Evolutionary conservation across 495 filamentous ascomycete genomes (phyloP).

Genomic region (Penicillium macrosclerotiorum): DNA sequence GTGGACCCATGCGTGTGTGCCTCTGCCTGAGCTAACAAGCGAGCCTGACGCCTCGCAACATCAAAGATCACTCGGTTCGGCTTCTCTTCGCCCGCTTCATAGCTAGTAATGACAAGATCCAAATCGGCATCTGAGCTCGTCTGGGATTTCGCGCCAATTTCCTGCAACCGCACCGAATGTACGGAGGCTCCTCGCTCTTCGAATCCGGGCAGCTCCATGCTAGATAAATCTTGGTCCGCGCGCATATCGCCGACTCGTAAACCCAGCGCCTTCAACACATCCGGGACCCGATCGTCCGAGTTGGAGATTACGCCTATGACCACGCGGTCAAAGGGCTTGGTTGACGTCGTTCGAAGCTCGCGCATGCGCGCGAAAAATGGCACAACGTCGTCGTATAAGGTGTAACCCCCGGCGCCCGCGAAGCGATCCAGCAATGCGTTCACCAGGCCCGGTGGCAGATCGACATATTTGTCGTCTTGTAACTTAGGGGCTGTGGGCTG

Average conservation of each 20-base stretch:
- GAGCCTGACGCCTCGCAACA: slow-evolving; percentile 50
- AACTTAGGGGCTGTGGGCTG: background rate
- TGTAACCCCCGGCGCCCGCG: slow-evolving; percentile 60
- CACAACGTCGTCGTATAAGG: slow-evolving; percentile 51
- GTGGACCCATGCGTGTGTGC: background rate
- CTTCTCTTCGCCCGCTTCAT: slow-evolving; percentile 70
- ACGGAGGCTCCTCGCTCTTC: slow-evolving; percentile 25
- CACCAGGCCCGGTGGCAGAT: slow-evolving; percentile 46
- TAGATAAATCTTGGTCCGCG: slow-evolving; percentile 32
- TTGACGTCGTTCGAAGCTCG: slow-evolving; percentile 6
- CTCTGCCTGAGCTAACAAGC: slow-evolving; percentile 3
- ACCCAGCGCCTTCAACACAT: slow-evolving; percentile 60
- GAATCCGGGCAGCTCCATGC: slow-evolving; percentile 40
- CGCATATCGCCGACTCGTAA: slow-evolving; percentile 48
- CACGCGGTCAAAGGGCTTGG: slow-evolving; percentile 28
- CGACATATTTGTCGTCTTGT: background rate
- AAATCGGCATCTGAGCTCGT: slow-evolving; percentile 47
- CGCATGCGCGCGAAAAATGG: slow-evolving; percentile 51
- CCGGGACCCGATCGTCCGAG: slow-evolving; percentile 68
- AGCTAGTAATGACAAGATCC: slow-evolving; percentile 67
- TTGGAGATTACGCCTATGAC: slow-evolving; percentile 71
- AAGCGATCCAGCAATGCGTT: slow-evolving; percentile 59
- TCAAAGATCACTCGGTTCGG: slow-evolving; percentile 63
- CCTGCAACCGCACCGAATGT: background rate
- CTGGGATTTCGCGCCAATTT: no score